Percentiles rank a stretch among this genome's conserved stretches.
Conservation (phyloP, 2,329 filamentous ascomycete genomes). For the Calonectria hongkongensis region DNA sequence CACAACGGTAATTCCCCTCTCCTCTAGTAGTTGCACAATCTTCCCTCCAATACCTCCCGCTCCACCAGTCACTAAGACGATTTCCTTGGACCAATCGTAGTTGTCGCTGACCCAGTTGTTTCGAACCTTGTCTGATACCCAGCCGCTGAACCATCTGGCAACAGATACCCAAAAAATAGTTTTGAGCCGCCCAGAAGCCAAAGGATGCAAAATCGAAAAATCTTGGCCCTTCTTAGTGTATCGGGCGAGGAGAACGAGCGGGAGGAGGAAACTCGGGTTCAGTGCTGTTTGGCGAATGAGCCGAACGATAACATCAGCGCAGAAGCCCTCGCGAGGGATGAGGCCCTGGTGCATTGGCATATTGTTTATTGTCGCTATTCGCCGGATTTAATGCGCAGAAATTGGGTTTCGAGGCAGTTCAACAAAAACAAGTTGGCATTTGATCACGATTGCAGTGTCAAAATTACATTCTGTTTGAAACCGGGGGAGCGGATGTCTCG, state of each 20-base stretch:
- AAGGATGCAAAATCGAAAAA: conserved; percentile 71
- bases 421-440: background rate
- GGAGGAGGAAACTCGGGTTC: conserved; percentile 78
- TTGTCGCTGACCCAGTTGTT: conserved; percentile 62
- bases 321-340: conserved; percentile 75
- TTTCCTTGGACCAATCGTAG: conserved; percentile 81
- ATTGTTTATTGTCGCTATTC: conserved; percentile 27
- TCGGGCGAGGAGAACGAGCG: conserved; percentile 77
- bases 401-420: background rate
- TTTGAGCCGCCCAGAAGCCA: conserved; percentile 68
- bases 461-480: background rate
- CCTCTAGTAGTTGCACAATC: conserved; percentile 79
- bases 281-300: conserved; percentile 77
- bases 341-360: conserved; percentile 70
- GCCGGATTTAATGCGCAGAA: background rate
- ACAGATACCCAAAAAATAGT: conserved; percentile 58
- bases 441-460: background rate
- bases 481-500: conserved; percentile 13
- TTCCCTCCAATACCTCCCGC: conserved; percentile 82
- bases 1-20: conserved; percentile 79
- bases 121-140: conserved; percentile 58
- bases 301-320: conserved; percentile 74
- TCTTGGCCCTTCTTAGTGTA: conserved; percentile 78
- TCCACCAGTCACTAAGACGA: conserved; percentile 85
- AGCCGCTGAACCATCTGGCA: conserved; percentile 54